phyloP scores from a whole-genome alignment of 78 protist genomes.

The Planoprotostelium fungivorum region DNA sequence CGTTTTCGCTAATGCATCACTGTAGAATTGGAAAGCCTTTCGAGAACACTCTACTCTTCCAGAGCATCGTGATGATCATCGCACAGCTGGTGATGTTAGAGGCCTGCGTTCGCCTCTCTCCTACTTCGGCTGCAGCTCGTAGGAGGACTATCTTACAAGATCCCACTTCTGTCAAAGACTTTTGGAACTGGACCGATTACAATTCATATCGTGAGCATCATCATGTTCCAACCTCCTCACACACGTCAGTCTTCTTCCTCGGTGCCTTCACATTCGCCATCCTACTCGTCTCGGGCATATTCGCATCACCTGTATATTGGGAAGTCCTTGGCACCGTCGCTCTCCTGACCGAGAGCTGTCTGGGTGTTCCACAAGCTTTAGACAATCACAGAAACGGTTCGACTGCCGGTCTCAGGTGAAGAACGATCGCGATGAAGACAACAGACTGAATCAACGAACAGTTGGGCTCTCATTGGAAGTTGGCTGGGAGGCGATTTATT shows the following conservation, averaged over 20 bases:
- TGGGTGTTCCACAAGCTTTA: constrained; percentile 65
- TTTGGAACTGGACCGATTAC: not conserved
- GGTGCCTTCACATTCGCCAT: constrained; percentile 13
- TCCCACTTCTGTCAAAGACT: not conserved
- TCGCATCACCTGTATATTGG: constrained; percentile 12
- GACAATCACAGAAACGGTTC: constrained; percentile 51
- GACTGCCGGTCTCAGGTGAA: constrained; percentile 55
- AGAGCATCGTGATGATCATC: constrained; percentile 58
- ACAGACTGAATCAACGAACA: not conserved
- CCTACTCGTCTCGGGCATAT: constrained; percentile 2
- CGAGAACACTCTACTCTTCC: constrained; percentile 55
- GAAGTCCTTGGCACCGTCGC: constrained; percentile 59
- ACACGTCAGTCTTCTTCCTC: constrained; percentile 8
- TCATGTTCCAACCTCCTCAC: not conserved
- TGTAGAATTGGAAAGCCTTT: constrained; percentile 50
- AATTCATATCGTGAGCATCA: not conserved
- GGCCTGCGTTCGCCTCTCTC: constrained; percentile 8
- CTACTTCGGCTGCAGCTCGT: not conserved
- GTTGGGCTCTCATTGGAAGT: constrained; percentile 36
- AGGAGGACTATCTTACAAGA: not conserved
- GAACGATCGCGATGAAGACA: not conserved
- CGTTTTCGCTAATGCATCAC: too few relatives aligned
- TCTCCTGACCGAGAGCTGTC: constrained; percentile 43
- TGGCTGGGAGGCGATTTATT: constrained; percentile 67
- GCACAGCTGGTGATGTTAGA: constrained; percentile 48